Evolutionary conservation across 1,139 yeast species (phyloP).

Genomic region (Kodamaea plutei): DNA sequence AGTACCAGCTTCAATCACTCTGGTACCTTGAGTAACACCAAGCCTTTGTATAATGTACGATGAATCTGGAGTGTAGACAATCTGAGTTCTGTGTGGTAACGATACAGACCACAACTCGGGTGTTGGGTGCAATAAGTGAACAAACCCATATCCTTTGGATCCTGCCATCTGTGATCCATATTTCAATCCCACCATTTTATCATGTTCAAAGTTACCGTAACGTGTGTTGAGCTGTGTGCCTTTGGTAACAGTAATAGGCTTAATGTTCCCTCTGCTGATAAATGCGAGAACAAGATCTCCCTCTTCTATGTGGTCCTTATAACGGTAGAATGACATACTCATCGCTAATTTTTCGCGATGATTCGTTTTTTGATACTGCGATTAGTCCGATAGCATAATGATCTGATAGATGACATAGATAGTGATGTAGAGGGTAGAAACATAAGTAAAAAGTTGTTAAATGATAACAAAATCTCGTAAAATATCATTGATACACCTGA

Average conservation of each 20-base stretch:
- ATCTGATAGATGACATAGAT: too few relatives aligned
- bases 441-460: too few relatives aligned
- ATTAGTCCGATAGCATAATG: too few relatives aligned
- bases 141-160: constrained; percentile 75
- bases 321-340: constrained; percentile 49
- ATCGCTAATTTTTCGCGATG: too few relatives aligned
- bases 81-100: constrained; percentile 95
- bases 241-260: constrained; percentile 61
- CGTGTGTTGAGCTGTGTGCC: constrained; percentile 73
- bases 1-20: constrained; percentile 95
- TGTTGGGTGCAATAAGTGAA: constrained; percentile 84
- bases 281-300: constrained; percentile 87
- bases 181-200: constrained; percentile 71
- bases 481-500: too few relatives aligned
- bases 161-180: constrained; percentile 89
- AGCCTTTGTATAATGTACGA: constrained; percentile 83
- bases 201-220: constrained; percentile 84
- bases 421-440: too few relatives aligned
- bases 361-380: too few relatives aligned
- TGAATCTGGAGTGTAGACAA: constrained; percentile 94
- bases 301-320: constrained; percentile 61
- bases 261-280: constrained; percentile 73
- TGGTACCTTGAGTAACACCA: constrained; percentile 66
- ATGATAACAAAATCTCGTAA: too few relatives aligned
- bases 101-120: constrained; percentile 96